phyloP scores from a whole-genome alignment of 805 yeast genomes.

The Suhomyces pyralidae region DNA sequence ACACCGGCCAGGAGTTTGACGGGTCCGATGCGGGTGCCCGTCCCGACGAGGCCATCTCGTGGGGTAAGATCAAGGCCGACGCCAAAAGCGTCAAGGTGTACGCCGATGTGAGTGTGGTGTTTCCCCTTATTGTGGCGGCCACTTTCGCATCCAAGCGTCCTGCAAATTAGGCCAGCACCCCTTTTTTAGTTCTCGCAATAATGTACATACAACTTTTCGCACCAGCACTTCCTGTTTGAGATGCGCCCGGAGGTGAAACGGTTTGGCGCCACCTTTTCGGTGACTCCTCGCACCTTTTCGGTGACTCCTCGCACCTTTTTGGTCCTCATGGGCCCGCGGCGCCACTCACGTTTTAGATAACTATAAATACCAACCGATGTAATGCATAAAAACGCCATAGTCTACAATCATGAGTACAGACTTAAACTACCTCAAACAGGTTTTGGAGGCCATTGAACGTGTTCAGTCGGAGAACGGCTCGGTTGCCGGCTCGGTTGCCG shows the following conservation, averaged over 20 bases:
- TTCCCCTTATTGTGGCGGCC: constrained; percentile 96
- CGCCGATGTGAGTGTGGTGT: constrained; percentile 91
- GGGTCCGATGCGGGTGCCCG: constrained; percentile 99
- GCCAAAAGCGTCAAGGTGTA: constrained; percentile 90
- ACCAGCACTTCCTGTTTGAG: neutral
- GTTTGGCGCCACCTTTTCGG: neutral
- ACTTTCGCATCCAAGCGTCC: constrained; percentile 71
- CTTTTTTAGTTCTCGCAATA: neutral
- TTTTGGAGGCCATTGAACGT: constrained; percentile 2
- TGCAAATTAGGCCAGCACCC: neutral
- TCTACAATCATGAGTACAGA: neutral
- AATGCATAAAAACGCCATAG: neutral
- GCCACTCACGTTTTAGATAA: neutral
- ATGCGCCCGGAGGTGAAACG: neutral
- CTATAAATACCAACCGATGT: neutral
- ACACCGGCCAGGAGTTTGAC: constrained; percentile 98
- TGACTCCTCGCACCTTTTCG: neutral
- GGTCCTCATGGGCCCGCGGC: neutral
- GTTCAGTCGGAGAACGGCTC: neutral
- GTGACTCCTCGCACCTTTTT: neutral
- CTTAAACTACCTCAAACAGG: neutral
- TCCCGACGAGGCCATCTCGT: constrained; percentile 97
- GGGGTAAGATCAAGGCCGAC: constrained; percentile 98
- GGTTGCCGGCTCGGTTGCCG: neutral
- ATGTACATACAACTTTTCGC: neutral